phyloP scores from a whole-genome alignment of 306 rosid genomes.

The Glycyrrhiza uralensis region DNA sequence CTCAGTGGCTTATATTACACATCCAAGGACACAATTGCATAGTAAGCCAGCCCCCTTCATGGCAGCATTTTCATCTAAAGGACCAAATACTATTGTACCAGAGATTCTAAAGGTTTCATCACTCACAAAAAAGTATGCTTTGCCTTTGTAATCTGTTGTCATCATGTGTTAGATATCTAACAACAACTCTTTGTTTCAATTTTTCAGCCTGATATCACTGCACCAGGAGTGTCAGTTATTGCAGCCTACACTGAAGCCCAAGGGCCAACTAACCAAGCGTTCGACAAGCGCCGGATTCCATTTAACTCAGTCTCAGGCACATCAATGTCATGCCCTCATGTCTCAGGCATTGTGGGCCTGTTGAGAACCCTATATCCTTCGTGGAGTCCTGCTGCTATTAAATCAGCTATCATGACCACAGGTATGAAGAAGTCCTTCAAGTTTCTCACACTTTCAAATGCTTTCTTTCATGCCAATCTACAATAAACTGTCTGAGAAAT shows the following conservation, averaged over 20 bases:
- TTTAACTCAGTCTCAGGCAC: conserved; percentile 81
- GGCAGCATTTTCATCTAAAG: conserved; percentile 95
- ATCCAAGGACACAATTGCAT: conserved; percentile 49
- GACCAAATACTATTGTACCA: conserved; percentile 67
- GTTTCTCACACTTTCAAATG: neutral
- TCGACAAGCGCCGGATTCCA: conserved; percentile 55
- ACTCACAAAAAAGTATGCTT: neutral
- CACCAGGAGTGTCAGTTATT: conserved; percentile 86
- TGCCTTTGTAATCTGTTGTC: neutral
- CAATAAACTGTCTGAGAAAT: neutral
- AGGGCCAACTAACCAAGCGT: conserved; percentile 74
- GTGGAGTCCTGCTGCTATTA: conserved; percentile 91
- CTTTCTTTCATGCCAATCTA: neutral
- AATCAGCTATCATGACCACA: conserved; percentile 94
- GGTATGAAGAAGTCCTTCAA: conserved; percentile 45
- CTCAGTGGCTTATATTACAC: conserved; percentile 64
- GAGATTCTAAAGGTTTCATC: conserved; percentile 73
- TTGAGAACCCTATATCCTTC: conserved; percentile 66
- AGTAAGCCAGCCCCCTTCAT: conserved; percentile 84
- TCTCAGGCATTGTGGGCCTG: conserved; percentile 75
- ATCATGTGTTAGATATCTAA: neutral
- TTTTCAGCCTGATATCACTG: conserved; percentile 91
- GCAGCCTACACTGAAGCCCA: conserved; percentile 78
- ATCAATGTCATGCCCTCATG: conserved; percentile 97
- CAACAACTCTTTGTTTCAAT: neutral